Percentiles rank a stretch among this genome's conserved stretches.
Conservation (phyloP, 2,329 filamentous ascomycete genomes). For the Penicillium sp. region DNA sequence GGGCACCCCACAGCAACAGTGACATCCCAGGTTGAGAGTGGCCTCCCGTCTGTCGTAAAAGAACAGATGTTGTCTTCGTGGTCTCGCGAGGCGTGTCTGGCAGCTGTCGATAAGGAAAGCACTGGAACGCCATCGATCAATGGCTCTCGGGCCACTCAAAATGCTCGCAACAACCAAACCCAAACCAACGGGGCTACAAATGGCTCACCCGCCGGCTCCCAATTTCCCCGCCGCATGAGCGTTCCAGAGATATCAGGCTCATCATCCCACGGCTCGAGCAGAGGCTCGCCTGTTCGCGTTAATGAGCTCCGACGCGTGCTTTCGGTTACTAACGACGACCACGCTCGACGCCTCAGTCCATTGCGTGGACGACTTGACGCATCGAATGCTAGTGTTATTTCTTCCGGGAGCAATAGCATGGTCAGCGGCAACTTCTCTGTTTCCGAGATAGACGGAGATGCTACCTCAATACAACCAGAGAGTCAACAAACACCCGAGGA, state of each 20-base stretch:
- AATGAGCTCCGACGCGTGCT: conserved; percentile 51
- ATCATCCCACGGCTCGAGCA: conserved; percentile 39
- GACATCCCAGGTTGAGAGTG: conserved; percentile 43
- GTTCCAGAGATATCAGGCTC: conserved; percentile 38
- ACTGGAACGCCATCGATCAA: conserved; percentile 72
- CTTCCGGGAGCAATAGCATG: conserved; percentile 49
- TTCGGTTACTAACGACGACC: conserved; percentile 39
- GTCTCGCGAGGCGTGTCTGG: conserved; percentile 72
- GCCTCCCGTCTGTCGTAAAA: conserved; percentile 65
- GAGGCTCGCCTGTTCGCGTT: conserved; percentile 49
- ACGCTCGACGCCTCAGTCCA: conserved; percentile 43
- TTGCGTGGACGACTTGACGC: conserved; percentile 41
- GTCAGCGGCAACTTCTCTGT: conserved; percentile 41
- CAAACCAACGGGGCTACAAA: conserved; percentile 34
- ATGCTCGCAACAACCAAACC: conserved; percentile 29
- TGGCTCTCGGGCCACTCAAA: conserved; percentile 65
- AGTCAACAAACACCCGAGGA: conserved; percentile 20
- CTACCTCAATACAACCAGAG: conserved; percentile 30
- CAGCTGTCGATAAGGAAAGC: conserved; percentile 63
- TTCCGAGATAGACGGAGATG: conserved; percentile 37
- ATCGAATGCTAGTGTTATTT: conserved; percentile 36
- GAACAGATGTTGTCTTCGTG: conserved; percentile 78
- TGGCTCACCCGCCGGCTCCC: conserved; percentile 34
- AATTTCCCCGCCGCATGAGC: conserved; percentile 38
- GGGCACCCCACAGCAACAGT: conserved; percentile 45